These are phyloP conservation scores for Cystobasidium tubakii DNA, from an alignment of 768 basidiomycete species.

Conservation along the genomic window DNA sequence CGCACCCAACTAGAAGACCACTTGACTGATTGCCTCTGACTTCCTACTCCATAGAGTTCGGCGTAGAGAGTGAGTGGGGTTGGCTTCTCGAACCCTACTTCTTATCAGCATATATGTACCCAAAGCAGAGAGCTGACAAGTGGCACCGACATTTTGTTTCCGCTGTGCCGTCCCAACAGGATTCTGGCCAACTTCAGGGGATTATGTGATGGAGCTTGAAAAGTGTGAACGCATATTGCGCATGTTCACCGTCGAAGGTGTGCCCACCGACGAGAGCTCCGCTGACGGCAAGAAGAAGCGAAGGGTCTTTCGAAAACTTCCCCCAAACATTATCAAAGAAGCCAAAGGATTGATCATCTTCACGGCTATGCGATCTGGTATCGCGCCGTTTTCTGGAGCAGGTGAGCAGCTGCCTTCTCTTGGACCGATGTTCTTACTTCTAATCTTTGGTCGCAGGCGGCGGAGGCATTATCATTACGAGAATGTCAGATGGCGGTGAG, in stretches of 20 bases:
- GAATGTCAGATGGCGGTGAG: slow-evolving; percentile 38
- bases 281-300: slow-evolving; percentile 29
- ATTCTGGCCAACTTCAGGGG: slow-evolving; percentile 41
- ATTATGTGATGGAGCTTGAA: slow-evolving; percentile 42
- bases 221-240: slow-evolving; percentile 45
- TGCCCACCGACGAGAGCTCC: slow-evolving; percentile 36
- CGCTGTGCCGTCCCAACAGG: neutral
- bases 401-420: neutral
- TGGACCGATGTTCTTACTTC: neutral
- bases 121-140: neutral
- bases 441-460: slow-evolving; percentile 25
- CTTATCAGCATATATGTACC: too few relatives aligned
- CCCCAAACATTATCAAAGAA: slow-evolving; percentile 40
- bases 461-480: slow-evolving; percentile 38
- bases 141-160: neutral
- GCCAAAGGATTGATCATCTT: slow-evolving; percentile 42
- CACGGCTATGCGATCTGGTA: slow-evolving; percentile 38
- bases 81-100: neutral
- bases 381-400: slow-evolving; percentile 40
- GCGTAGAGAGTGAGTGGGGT: neutral
- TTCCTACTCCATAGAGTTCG: neutral
- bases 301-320: slow-evolving; percentile 43
- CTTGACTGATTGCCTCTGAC: neutral
- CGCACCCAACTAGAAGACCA: too few relatives aligned
- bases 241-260: slow-evolving; percentile 43